Evolutionary conservation across 768 basidiomycete species (phyloP).

Genomic region (Podaxis mareebaensis): DNA sequence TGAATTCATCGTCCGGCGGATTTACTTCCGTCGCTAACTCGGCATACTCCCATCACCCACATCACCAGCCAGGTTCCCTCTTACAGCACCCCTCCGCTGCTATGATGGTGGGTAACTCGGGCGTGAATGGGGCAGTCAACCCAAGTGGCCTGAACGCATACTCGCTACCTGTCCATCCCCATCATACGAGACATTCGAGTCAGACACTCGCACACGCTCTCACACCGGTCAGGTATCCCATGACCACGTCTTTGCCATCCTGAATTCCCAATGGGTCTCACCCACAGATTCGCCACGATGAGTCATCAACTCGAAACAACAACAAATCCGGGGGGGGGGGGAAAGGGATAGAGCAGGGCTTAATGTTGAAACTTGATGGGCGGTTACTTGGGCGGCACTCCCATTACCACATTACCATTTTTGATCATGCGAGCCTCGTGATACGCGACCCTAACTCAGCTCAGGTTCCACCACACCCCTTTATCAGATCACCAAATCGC

Average conservation of each 20-base stretch:
- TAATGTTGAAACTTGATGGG: slow-evolving; percentile 14
- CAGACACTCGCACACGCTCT: slow-evolving; percentile 45
- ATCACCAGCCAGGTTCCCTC: slow-evolving; percentile 13
- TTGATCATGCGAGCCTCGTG: slow-evolving; percentile 15
- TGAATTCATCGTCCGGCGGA: neutral
- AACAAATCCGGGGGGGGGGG: slow-evolving; percentile 7
- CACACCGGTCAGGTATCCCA: slow-evolving; percentile 36
- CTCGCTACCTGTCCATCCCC: slow-evolving; percentile 24
- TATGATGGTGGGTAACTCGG: neutral
- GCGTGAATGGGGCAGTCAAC: neutral
- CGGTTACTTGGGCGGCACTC: slow-evolving; percentile 7
- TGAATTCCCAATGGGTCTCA: slow-evolving; percentile 1
- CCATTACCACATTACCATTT: slow-evolving; percentile 10
- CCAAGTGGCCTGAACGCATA: slow-evolving; percentile 16
- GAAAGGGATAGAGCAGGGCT: slow-evolving; percentile 9
- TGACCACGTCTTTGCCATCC: slow-evolving; percentile 20
- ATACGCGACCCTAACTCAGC: slow-evolving; percentile 4
- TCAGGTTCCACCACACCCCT: slow-evolving; percentile 4
- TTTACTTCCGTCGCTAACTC: slow-evolving; percentile 7
- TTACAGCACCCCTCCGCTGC: neutral
- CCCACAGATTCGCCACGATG: neutral
- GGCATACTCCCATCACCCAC: slow-evolving; percentile 19
- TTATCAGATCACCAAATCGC: neutral
- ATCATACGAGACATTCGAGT: slow-evolving; percentile 29
- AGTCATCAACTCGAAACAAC: slow-evolving; percentile 14